Base-by-base conservation (phyloP, 305 asterid genomes). In the Withania somnifera region DNA sequence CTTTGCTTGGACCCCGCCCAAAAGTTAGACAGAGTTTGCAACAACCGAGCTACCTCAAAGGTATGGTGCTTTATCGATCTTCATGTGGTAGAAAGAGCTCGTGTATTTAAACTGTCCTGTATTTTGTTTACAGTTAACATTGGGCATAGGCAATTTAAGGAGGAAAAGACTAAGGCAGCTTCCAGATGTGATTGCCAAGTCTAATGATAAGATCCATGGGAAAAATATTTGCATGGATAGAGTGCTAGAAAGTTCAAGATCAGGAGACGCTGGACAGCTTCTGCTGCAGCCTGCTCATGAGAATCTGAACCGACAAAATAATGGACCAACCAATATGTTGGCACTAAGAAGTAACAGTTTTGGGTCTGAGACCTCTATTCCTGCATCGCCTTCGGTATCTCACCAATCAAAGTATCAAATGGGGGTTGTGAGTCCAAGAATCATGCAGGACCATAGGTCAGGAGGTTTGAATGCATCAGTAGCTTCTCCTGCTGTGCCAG, bases 1-100 rank as follows among this genome's bases (percentile, higher is more conserved):
- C 98, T 96, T 86, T 88, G 85, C 88, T 89, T 96, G 36, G 97
- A 91, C 81, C 99, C 99, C 34, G 80, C 88, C 61, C 97, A 97
- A 34, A 93, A 88, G 86, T 88, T 94, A 66, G 93, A 89, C 82
- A 93, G 88, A 82, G 92, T 94, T 78, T 87, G 87, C 84, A 85
- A 87, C 84, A 84, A 82, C 78, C 87, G 86, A 45, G 86, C 76
- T 85, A 80, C 92, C 50, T 66, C 88, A 75, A 94, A 91, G 97
- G 99, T 95, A 82, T 77, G 47, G 81, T 67, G 17, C 60, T 50
- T 81, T 84, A 32, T 64, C 69, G 79, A 77, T 69, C 80, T 36
- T 75, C 53, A 54, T 58, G 26, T 8, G 71, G 22, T 73, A 26
- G 68, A 58, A 42, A 9, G 36, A 36, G 73, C 56, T 83, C 71